Base-by-base conservation (phyloP, 371 early-diverging fungal genomes). In the Mucor piriformis region DNA sequence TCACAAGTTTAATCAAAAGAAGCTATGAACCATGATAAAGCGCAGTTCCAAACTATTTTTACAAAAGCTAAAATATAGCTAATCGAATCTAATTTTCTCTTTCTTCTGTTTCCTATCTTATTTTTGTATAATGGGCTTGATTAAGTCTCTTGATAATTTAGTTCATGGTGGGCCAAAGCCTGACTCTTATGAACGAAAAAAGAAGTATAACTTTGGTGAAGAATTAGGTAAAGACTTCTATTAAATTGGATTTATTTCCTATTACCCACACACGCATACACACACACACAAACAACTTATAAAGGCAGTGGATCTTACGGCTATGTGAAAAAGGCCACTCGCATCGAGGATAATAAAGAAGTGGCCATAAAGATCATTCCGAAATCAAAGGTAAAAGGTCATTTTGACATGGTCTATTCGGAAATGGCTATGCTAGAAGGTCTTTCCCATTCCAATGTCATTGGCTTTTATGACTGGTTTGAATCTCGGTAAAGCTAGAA, bases 291-390 rank as follows among this genome's bases (percentile, higher is more conserved):
- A n/a, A n/a, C n/a, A n/a, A n/a, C n/a, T n/a, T n/a, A 29, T 29
- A n/a, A 65, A 84, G 88, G 92, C 34, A 77, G 85, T 11, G 92
- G 92, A n/a, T 85, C 89, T 3, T 91, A 86, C 66, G 92, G 91
- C n/a, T 83, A 82, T 23, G 92, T 92, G 20, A 84, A 86, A 59
- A 68, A 82, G 66, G 90, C 91, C 12, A 34, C 47, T 23, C 74
- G 84, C 11, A 67, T 77, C 23, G 70, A 74, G 7, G 81, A 83
- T 16, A 70, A 76, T 24, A 77, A 79, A 23, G 70, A 73, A 33
- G 90, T 89, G 6, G 93, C 93, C 5, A 74, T 92, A 52, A 92
- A 92, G 72, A 83, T 92, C 42, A 89, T 92, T 50, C 81, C 82
- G 48, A 92, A 91, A 67, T 64, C 80, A 34, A 74, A 76, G 3